Evolutionary conservation across 805 yeast genomes (phyloP), one percentile per base, ranked within the genome.

Genomic region (Tetrapisispora iriomotensis): DNA sequence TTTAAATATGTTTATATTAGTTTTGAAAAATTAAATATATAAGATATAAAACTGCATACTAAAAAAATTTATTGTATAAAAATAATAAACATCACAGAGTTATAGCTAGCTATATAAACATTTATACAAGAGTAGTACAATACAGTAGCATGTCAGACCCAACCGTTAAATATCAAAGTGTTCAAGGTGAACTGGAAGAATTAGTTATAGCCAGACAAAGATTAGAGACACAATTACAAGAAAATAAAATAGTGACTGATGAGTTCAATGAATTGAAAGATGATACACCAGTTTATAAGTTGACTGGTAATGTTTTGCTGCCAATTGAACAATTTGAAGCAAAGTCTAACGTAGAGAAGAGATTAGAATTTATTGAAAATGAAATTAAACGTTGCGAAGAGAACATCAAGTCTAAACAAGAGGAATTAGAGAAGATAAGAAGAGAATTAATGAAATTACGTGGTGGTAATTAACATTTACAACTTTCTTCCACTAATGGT

Each of bases 201-300:
- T 65, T 77, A 31, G 70, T 87, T 27, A 66, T 74, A 5, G 76
- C 86, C 10, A 77, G 97, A 53, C 94, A 90, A 48, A 75, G 79
- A 54, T 71, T 92, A 34, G 99, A 92, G 56, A 84, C 96, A 1
- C 99, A 92, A 63, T 75, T 69, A 50, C 98, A 92, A 61, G 99
- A 92, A 60, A 88, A 88, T 60, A 78, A 78, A 51, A 88, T 92
- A 36, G 98, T 92, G 13, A 70, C 78, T 47, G 79, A 74, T 41
- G 98, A 92, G 62, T 83, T 92, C 51, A 74, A 72, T 22, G 50
- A 63, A 32, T 65, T 83, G 41, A 72, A 74, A 40, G 82, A 76
- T 26, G 82, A 75, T 28, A 71, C 94, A 13, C 83, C 82, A 50
- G 77, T 92, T 20, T 92, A 75, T 65, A 92, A 92, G 62, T 70